Evolutionary conservation across 176 grass and related monocot genomes (phyloP), one percentile per base, ranked within the genome.

Genomic region (Hordeum marinum): DNA sequence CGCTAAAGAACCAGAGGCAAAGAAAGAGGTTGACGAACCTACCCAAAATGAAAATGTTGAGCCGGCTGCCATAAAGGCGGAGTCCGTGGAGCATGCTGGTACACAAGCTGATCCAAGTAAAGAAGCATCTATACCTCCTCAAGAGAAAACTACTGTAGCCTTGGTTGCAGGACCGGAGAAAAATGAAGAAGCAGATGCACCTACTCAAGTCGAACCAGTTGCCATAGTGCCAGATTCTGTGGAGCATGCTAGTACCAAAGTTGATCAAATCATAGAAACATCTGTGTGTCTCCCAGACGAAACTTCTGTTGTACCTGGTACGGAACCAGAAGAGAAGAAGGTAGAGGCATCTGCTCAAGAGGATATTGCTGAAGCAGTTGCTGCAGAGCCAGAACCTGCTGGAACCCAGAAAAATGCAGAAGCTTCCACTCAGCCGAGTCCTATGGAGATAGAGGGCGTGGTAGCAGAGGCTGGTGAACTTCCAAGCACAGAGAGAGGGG

Each of bases 1-100:
- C 42, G n/a, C 69, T 72, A 46, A 40, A 46, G 78, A 67, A 50
- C 26, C 26, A 80, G 61, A 80, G 66, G 40, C 25, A 66, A 80
- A 80, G 62, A 34, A 50, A 48, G 61, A 29, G 40, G 61, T n/a
- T 1, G 78, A 80, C n/a, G 11, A 27, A n/a, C 78, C 9, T 66
- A 34, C 25, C 46, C 78, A 13, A 5, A 48, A 65, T 40, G 60
- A 65, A 32, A 65, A 29, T 29, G 40, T 48, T 20, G 78, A 65
- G 18, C 29, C 25, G 9, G 5, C 26, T 80, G 9, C 24, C 2
- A n/a, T 32, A 64, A 27, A 81, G 27, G 26, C 26, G 32, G 63
- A 80, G 62, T 18, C 42, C 18, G 0, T 18, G 25, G 60, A 59
- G 75, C 75, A 23, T 77, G 76, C 35, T 62, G 57, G 57, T 63